Conservation (phyloP, 2,329 filamentous ascomycete genomes). For the Calonectria pteridis region DNA sequence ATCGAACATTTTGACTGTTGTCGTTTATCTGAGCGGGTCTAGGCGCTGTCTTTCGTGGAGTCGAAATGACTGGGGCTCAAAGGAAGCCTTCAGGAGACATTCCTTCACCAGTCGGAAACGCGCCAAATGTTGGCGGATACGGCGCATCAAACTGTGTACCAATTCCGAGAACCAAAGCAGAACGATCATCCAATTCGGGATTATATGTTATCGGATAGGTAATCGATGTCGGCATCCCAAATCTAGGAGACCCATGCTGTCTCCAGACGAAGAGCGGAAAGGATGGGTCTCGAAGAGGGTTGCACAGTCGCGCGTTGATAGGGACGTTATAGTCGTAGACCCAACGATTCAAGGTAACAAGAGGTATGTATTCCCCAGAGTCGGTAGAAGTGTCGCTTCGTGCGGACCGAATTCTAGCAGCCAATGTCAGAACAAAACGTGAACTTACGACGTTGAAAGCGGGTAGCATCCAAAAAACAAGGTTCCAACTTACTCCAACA, state of each 20-base stretch:
- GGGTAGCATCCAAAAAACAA: too few relatives aligned
- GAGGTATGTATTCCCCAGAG: background rate
- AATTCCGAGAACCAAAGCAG: background rate
- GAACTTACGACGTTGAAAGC: too few relatives aligned
- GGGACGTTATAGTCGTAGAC: background rate
- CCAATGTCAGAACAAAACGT: background rate
- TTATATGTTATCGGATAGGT: background rate
- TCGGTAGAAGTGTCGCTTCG: background rate
- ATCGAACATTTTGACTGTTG: background rate
- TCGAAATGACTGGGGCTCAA: background rate
- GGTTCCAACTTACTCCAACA: background rate
- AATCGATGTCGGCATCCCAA: background rate
- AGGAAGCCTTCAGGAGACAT: background rate
- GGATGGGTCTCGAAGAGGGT: background rate
- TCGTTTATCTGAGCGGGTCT: background rate
- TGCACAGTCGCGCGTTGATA: constrained; percentile 3
- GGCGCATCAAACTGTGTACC: background rate
- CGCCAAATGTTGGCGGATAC: background rate
- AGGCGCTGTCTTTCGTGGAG: background rate
- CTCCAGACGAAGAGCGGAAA: background rate
- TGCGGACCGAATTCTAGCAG: background rate
- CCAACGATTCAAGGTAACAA: background rate
- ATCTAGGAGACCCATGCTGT: background rate
- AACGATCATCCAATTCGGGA: background rate
- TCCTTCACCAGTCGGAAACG: background rate